Conservation (phyloP, 768 basidiomycete genomes). For the Boletus eberwhitei region DNA sequence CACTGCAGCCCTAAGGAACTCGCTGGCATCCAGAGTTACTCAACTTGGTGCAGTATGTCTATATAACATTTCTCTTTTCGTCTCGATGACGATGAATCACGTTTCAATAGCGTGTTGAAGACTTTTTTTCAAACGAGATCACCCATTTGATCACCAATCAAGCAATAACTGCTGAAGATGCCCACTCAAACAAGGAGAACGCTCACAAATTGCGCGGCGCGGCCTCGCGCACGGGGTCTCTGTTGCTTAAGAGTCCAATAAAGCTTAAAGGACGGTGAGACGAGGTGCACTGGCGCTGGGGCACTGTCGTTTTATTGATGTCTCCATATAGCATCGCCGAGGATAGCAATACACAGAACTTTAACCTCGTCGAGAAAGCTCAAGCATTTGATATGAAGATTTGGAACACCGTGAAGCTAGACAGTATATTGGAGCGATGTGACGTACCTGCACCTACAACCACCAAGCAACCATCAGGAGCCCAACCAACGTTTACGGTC, state of each 20-base stretch:
- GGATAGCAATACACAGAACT: constrained; percentile 32
- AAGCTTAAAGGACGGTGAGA: constrained; percentile 58
- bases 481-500: constrained; percentile 30
- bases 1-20: constrained; percentile 33
- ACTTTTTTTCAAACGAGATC: constrained; percentile 83
- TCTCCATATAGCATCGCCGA: constrained; percentile 26
- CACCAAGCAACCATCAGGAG: constrained; percentile 27
- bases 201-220: constrained; percentile 32
- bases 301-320: not conserved
- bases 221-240: constrained; percentile 20
- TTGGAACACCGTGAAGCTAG: constrained; percentile 73
- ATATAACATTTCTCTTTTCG: not conserved
- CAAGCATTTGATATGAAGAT: constrained; percentile 75
- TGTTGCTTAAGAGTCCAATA: constrained; percentile 59
- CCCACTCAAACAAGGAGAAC: constrained; percentile 65
- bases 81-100: constrained; percentile 1
- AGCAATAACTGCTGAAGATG: constrained; percentile 35
- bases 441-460: constrained; percentile 35
- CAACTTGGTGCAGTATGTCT: constrained; percentile 75
- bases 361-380: constrained; percentile 64
- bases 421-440: constrained; percentile 70
- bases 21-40: constrained; percentile 53
- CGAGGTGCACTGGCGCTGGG: not conserved
- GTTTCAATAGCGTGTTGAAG: constrained; percentile 64
- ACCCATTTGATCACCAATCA: constrained; percentile 85